Conservation (phyloP, 2,329 filamentous ascomycete species). For the Emergomyces africanus region DNA sequence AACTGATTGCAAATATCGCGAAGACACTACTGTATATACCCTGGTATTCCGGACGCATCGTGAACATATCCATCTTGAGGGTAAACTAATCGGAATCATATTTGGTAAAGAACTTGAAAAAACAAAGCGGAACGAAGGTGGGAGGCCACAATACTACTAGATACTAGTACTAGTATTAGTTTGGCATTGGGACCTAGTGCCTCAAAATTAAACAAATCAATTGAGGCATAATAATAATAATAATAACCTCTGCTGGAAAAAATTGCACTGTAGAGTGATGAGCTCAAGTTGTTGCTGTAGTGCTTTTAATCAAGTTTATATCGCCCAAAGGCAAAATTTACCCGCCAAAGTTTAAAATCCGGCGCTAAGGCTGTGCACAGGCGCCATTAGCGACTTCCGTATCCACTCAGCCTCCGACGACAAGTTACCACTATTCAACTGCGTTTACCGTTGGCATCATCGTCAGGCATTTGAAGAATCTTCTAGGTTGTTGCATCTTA, state of each 20-base stretch:
- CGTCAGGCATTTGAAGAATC: neutral
- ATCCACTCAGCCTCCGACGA: neutral
- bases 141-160: neutral
- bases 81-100: conserved; percentile 4
- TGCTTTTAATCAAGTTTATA: neutral
- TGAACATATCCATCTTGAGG: conserved; percentile 8
- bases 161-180: too few relatives aligned
- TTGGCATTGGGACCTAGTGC: neutral
- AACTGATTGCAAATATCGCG: neutral
- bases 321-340: neutral
- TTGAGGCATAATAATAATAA: neutral
- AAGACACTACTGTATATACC: neutral
- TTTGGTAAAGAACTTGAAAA: too few relatives aligned
- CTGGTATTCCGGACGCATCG: conserved; percentile 4
- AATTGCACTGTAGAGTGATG: neutral
- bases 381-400: neutral
- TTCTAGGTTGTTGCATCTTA: neutral
- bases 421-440: neutral
- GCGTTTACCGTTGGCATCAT: neutral
- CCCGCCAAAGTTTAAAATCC: neutral
- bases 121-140: neutral
- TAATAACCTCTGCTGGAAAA: neutral
- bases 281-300: neutral
- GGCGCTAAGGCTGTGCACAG: neutral
- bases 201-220: neutral